phyloP scores from a whole-genome alignment of 2,329 filamentous ascomycete species.

The Tympanopsis confertula region DNA sequence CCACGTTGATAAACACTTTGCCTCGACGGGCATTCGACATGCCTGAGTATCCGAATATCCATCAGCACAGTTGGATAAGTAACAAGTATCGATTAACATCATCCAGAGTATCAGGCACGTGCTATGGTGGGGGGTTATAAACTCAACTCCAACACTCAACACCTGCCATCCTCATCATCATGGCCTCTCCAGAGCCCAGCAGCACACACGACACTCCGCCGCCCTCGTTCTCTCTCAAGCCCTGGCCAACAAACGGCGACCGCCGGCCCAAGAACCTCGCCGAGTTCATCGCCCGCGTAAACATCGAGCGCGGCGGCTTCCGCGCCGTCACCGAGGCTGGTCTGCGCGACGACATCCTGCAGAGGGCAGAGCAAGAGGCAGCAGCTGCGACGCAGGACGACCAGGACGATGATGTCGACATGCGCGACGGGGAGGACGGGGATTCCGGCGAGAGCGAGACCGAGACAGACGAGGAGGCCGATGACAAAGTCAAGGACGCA shows the following conservation, averaged over 20 bases:
- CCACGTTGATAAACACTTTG: no score
- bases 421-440: conserved; percentile 30
- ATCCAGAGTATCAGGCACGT: no score
- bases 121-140: no score
- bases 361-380: conserved; percentile 26
- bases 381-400: conserved; percentile 17
- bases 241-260: conserved; percentile 43
- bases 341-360: conserved; percentile 55
- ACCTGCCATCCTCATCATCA: no score
- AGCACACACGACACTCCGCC: no score
- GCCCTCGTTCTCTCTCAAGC: conserved; percentile 45
- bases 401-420: conserved; percentile 32
- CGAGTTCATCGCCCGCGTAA: conserved; percentile 69
- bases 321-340: conserved; percentile 65
- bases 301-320: conserved; percentile 69
- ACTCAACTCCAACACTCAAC: no score
- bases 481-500: conserved; percentile 30
- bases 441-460: conserved; percentile 23
- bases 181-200: neutral
- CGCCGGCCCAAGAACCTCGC: conserved; percentile 50
- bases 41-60: no score
- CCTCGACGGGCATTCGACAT: no score
- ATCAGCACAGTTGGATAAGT: no score
- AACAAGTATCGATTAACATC: no score
- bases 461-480: conserved; percentile 15